Percentiles rank a stretch among this genome's conserved stretches.
phyloP scores from a whole-genome alignment of 2,329 filamentous ascomycete species.

The Aspergillus eucalypticola region DNA sequence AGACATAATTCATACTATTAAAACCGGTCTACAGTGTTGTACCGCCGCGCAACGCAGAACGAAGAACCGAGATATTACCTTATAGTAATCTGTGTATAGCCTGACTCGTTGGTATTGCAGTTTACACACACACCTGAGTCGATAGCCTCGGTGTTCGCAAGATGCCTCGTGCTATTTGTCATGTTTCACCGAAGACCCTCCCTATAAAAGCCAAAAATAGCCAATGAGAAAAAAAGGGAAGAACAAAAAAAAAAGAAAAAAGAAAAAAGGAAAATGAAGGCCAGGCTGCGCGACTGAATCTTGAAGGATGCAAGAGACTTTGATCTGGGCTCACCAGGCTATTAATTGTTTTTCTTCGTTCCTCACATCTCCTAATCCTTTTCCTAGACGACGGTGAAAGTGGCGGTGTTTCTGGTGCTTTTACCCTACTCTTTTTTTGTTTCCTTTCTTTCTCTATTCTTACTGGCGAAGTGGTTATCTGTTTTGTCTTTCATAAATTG shows the following conservation, averaged over 20 bases:
- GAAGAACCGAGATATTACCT: constrained; percentile 13
- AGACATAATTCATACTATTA: constrained; percentile 25
- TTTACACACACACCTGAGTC: constrained; percentile 14
- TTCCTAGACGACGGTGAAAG: constrained; percentile 39
- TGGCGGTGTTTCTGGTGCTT: constrained; percentile 42
- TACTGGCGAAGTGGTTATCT: constrained; percentile 37
- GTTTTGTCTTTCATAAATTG: constrained; percentile 27
- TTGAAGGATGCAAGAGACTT: constrained; percentile 31
- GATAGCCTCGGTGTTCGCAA: constrained; percentile 17
- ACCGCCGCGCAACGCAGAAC: constrained; percentile 13
- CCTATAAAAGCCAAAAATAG: constrained; percentile 11
- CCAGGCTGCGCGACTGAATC: constrained; percentile 20
- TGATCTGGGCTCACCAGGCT: constrained; percentile 31
- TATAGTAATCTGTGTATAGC: constrained; percentile 25
- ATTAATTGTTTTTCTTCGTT: constrained; percentile 29
- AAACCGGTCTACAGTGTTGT: constrained; percentile 20
- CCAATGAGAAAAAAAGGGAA: constrained; percentile 16
- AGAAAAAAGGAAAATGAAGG: constrained; percentile 22
- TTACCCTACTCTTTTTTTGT: constrained; percentile 17
- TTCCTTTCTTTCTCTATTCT: constrained; percentile 22
- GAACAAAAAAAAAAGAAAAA: constrained; percentile 23
- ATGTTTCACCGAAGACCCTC: constrained; percentile 15
- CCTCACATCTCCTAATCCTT: constrained; percentile 32
- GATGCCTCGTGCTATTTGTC: constrained; percentile 17
- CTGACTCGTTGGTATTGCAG: constrained; percentile 15